Evolutionary conservation across 345 rosid species (phyloP), one percentile per base, ranked within the genome.

Genomic region (Acer campestre): DNA sequence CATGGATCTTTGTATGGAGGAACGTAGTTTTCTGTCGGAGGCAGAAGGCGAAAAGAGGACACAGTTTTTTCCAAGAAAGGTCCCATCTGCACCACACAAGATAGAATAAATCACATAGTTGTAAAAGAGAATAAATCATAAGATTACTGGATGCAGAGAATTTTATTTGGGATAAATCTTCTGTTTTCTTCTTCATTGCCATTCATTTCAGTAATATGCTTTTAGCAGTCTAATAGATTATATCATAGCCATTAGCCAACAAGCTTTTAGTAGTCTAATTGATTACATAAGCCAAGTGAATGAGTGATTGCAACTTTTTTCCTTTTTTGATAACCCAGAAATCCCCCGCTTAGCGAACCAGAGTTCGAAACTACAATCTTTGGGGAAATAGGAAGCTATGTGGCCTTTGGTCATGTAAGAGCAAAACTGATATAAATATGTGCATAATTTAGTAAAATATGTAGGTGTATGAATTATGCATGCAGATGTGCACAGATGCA

Each of bases 1-100:
- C 98, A 95, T 16, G 98, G 97, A 86, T 95, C 99, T 84, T 95
- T 95, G 81, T 67, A 93, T 44, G 99, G 99, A 84, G 98, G 98
- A 75, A 93, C 93, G 76, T 93, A 95, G 81, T 78, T 86, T 69
- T 85, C 88, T 16, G 96, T 92, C 5, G 94, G 88, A 67, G 94
- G 93, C 63, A 92, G 88, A 78, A 95, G 97, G 67, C 91, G 92
- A 80, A 95, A 93, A 3, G 99, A 90, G 27, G 75, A 90, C 49
- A 90, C 94, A 38, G 90, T 79, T 81, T 64, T 89, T 81, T 90
- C 83, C 77, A 95, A 76, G n/a, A 85, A 84, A 38, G 96, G 94
- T 29, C 98, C 97, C 96, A 93, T 93, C 99, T 93, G 92, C 85
- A 79, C 72, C 46, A 58, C 68, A 68, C 8, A 68, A 73, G 65